Evolutionary conservation across 768 basidiomycete species (phyloP).

Genomic region (Pleurotus ostreatus): DNA sequence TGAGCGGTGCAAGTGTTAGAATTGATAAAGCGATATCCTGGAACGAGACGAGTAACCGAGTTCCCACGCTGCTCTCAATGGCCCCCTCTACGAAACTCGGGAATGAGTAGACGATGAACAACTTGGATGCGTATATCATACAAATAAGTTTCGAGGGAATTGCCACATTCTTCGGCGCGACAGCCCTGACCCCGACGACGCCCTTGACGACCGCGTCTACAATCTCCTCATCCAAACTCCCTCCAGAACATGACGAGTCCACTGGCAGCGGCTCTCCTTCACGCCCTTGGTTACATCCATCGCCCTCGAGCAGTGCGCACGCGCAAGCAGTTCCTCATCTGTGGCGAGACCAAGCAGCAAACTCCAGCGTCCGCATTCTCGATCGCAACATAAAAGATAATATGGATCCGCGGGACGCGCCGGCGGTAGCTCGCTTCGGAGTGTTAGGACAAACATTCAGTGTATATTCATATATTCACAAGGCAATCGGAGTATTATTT

Average conservation of each 20-base stretch:
- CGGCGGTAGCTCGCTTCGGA: too few species aligned
- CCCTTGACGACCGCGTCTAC: background rate
- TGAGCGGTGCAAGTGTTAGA: background rate
- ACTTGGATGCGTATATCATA: slow-evolving; percentile 22
- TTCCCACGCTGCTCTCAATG: too few species aligned
- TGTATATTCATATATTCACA: too few species aligned
- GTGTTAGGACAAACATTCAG: too few species aligned
- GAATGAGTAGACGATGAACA: slow-evolving; percentile 14
- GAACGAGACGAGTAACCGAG: background rate
- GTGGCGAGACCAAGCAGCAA: slow-evolving; percentile 20
- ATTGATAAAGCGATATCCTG: background rate
- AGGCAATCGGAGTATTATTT: too few species aligned
- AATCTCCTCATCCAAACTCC: slow-evolving; percentile 14
- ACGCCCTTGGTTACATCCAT: slow-evolving; percentile 13
- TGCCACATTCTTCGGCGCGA: slow-evolving; percentile 19
- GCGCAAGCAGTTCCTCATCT: slow-evolving; percentile 21
- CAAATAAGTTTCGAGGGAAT: slow-evolving; percentile 15
- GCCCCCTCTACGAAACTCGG: slow-evolving; percentile 9
- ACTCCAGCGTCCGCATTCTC: slow-evolving; percentile 27
- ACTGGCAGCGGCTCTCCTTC: slow-evolving; percentile 27
- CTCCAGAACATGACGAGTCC: slow-evolving; percentile 13
- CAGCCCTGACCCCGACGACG: background rate
- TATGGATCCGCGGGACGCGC: too few species aligned
- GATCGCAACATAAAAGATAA: slow-evolving; percentile 6
- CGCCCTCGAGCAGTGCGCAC: slow-evolving; percentile 12